Evolutionary conservation across 805 yeast species (phyloP), one percentile per base, ranked within the genome.

Genomic region (Saccharomycopsis synnaedendra): DNA sequence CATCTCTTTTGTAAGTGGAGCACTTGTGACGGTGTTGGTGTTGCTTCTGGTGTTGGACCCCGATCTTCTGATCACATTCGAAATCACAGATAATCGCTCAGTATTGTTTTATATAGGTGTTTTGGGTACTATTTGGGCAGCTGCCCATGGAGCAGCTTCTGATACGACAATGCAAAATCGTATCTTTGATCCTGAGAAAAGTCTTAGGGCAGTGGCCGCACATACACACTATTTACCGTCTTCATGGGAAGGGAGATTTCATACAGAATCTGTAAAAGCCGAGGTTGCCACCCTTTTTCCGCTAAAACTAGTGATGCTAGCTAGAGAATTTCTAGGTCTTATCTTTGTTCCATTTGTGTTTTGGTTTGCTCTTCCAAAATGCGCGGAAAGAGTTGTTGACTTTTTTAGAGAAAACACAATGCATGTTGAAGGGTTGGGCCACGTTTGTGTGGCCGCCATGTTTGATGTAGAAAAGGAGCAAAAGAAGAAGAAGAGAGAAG

Each of bases 171-270:
- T 37, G 28, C 52, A 52, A 28, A 64, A 59, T 46, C 48, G 52
- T n/a, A 86, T 85, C n/a, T 90, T 86, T 64, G 96, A 90, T 55
- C 97, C 98, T 0, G 97, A 90, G 57, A 82, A 84, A 1, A 79
- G 87, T n/a, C 62, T 93, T 50, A 67, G 80, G 49, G 80, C 82
- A 51, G 87, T 90, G 34, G 79, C 93, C 0, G 85, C 81, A 56
- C 87, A 76, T 60, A 93, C 98, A 0, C 99, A 93, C 62, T 93
- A 86, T 60, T 63, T 87, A 44, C 98, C 99, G 0, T 71, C 71
- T 30, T 75, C 79, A 29, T 93, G 98, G 97, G 82, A 84, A 49
- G 89, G 85, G 3, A 73, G 72, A 50, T 76, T 85, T 48, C 97
- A 93, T 58, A 83, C 95, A 0, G 86, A 84, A 45, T 80, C 76